Percentiles rank a stretch among this genome's conserved stretches.
Evolutionary conservation across 352 stramenopile species (phyloP).

Genomic region (Phytophthora sp.): DNA sequence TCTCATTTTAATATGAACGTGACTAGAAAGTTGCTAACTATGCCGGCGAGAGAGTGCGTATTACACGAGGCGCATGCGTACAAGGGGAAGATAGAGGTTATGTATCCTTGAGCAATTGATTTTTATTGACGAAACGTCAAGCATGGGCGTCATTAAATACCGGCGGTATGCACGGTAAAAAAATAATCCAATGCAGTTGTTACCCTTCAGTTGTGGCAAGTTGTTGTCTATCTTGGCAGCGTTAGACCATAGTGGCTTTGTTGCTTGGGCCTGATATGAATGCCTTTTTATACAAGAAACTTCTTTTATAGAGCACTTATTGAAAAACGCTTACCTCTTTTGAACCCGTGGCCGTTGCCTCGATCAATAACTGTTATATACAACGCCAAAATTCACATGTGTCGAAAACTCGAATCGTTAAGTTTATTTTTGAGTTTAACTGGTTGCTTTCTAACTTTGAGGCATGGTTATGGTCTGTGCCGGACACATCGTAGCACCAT

Average conservation of each 20-base stretch:
- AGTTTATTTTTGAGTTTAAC: neutral
- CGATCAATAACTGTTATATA: constrained; percentile 9
- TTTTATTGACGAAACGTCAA: constrained; percentile 29
- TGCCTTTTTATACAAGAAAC: constrained; percentile 6
- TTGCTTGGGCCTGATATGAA: constrained; percentile 12
- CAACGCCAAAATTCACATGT: constrained; percentile 13
- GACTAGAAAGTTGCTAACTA: constrained; percentile 14
- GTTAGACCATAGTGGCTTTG: constrained; percentile 15
- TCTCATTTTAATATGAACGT: constrained; percentile 27
- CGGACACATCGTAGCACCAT: constrained; percentile 7
- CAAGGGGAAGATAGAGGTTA: constrained; percentile 18
- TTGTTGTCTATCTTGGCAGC: constrained; percentile 12
- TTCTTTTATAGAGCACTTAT: constrained; percentile 12
- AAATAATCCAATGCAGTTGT: constrained; percentile 4
- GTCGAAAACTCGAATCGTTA: neutral
- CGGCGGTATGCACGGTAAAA: constrained; percentile 14
- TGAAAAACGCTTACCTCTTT: constrained; percentile 5
- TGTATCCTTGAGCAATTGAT: constrained; percentile 23
- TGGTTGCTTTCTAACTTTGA: neutral
- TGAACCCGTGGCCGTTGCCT: constrained; percentile 15
- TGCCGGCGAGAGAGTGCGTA: constrained; percentile 11
- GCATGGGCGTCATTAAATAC: constrained; percentile 9
- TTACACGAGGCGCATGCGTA: constrained; percentile 16
- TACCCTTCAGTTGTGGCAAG: constrained; percentile 15
- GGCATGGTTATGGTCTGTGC: neutral